Conservation (phyloP, 805 yeast species). For the Candida tibetensis region DNA sequence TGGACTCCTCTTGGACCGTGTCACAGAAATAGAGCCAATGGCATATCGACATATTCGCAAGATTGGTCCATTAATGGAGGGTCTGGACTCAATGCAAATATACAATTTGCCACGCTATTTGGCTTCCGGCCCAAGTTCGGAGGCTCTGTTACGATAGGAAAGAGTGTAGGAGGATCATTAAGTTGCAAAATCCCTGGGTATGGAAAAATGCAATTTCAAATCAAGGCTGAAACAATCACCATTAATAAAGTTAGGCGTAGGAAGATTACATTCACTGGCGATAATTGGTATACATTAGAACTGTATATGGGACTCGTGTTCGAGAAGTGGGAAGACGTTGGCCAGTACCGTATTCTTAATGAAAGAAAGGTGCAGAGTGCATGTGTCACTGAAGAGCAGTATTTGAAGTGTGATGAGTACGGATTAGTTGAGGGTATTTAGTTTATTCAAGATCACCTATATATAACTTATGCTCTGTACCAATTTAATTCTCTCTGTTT, state of each 20-base stretch:
- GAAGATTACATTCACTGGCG: background rate
- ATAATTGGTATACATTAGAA: constrained; percentile 1
- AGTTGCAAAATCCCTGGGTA: constrained; percentile 8
- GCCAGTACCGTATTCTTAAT: background rate
- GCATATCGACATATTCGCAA: constrained; percentile 5
- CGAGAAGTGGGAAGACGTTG: constrained; percentile 7
- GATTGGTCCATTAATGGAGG: constrained; percentile 5
- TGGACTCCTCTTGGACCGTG: constrained; percentile 11
- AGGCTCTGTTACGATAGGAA: background rate
- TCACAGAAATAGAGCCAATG: constrained; percentile 4
- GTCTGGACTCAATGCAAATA: background rate
- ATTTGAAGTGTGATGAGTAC: constrained; percentile 1
- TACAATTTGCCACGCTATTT: constrained; percentile 1
- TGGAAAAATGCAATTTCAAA: constrained; percentile 8
- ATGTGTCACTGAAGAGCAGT: constrained; percentile 7
- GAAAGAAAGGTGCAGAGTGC: constrained; percentile 6
- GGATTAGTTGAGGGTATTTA: background rate
- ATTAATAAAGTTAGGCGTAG: constrained; percentile 1
- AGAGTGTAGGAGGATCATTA: constrained; percentile 3
- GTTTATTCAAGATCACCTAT: too few species aligned
- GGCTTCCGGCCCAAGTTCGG: background rate
- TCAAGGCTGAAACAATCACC: constrained; percentile 4
- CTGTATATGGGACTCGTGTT: background rate
- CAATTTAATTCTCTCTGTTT: constrained; percentile 10
- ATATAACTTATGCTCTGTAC: too few species aligned